Conservation (phyloP, 306 rosid genomes). For the Geum urbanum region DNA sequence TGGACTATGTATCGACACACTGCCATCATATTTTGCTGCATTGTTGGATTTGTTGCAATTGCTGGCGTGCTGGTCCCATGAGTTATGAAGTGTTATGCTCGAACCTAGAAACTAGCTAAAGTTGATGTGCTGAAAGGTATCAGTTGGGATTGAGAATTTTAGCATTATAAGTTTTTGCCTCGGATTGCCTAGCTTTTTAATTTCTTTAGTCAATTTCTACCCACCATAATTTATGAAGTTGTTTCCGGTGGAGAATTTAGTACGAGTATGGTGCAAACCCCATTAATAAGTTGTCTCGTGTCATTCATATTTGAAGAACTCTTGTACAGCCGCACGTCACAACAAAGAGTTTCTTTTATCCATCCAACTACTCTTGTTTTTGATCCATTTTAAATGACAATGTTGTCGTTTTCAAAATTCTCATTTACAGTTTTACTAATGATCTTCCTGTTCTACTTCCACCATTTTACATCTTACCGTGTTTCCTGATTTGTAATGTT, state of each 20-base stretch:
- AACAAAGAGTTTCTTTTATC: not conserved
- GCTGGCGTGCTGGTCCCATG: slow-evolving; percentile 2
- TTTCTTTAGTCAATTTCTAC: not conserved
- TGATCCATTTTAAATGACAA: not conserved
- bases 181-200: not conserved
- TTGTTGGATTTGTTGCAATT: not conserved
- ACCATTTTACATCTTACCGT: not conserved
- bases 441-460: not conserved
- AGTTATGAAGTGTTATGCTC: not conserved
- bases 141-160: not conserved
- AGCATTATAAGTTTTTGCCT: not conserved
- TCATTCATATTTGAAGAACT: not conserved
- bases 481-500: no score
- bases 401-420: no score
- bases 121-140: not conserved
- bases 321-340: not conserved
- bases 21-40: not conserved
- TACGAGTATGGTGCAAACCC: not conserved
- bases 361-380: not conserved
- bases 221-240: not conserved
- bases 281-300: not conserved
- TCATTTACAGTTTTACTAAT: no score
- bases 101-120: not conserved
- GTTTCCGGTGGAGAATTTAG: not conserved
- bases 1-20: not conserved